Conservation (phyloP, 2,329 filamentous ascomycete genomes). For the Colletotrichum spaethianum region DNA sequence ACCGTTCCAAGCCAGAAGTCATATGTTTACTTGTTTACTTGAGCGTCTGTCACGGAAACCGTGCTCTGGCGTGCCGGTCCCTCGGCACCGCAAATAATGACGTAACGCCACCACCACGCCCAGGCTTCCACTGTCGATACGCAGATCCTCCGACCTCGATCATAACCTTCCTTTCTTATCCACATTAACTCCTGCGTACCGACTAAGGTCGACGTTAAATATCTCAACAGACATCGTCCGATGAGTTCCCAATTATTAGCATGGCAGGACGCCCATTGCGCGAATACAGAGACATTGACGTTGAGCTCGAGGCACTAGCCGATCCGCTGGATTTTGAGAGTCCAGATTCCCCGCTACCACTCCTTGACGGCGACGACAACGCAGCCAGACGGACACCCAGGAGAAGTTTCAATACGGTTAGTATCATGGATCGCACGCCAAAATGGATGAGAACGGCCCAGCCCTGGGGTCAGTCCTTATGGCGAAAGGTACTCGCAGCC, state of each 20-base stretch:
- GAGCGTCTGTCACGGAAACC: neutral
- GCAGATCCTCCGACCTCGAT: neutral
- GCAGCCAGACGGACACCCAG: neutral
- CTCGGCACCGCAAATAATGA: conserved; percentile 7
- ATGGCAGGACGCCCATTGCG: neutral
- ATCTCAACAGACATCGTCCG: neutral
- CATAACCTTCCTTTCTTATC: neutral
- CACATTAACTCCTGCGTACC: neutral
- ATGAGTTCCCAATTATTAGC: neutral
- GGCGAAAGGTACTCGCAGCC: neutral
- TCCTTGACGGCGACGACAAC: neutral
- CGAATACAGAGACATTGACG: conserved; percentile 25
- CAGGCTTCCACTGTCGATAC: neutral
- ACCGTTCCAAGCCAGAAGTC: too few relatives aligned
- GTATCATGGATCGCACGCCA: neutral
- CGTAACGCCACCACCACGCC: conserved; percentile 25
- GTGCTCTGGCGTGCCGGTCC: neutral
- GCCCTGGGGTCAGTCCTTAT: neutral
- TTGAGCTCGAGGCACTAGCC: conserved; percentile 25
- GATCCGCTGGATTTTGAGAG: conserved; percentile 3
- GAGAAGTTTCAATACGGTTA: neutral
- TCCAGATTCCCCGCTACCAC: conserved; percentile 30
- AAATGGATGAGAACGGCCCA: conserved; percentile 31
- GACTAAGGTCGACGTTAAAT: neutral
- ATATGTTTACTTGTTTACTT: neutral